phyloP scores from a whole-genome alignment of 768 basidiomycete genomes.

The Auricularia sp. region DNA sequence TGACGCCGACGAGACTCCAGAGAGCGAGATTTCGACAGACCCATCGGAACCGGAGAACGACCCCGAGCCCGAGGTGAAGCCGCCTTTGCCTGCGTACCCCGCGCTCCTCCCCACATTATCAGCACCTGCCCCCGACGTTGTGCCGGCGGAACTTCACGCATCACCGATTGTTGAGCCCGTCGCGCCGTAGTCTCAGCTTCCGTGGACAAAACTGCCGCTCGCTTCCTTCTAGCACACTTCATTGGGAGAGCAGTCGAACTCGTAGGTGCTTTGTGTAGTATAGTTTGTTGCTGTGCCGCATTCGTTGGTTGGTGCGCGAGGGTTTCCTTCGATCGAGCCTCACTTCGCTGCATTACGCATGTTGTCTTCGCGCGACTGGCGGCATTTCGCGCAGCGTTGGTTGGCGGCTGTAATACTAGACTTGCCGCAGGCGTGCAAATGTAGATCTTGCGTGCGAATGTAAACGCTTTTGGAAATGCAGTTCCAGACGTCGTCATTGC shows the following conservation, averaged over 20 bases:
- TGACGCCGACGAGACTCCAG: not conserved
- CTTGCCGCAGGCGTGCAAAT: not conserved
- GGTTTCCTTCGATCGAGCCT: not conserved
- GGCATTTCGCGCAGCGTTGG: not conserved
- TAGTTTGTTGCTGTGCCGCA: not conserved
- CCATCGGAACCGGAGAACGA: not conserved
- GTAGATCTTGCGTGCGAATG: not conserved
- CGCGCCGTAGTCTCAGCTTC: not conserved
- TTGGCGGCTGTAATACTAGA: not conserved
- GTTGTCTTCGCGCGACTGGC: too few species aligned
- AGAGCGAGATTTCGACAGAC: not conserved
- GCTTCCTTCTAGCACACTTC: too few species aligned
- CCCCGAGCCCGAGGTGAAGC: not conserved
- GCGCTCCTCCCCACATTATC: not conserved
- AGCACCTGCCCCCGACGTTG: not conserved
- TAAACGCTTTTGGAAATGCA: not conserved
- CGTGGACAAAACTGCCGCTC: too few species aligned
- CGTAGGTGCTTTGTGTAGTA: not conserved
- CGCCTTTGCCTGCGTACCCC: not conserved
- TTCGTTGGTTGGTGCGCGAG: not conserved
- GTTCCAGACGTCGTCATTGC: not conserved
- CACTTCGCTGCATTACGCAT: too few species aligned
- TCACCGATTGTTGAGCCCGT: not conserved
- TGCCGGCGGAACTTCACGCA: not conserved
- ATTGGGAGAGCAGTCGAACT: too few species aligned